Evolutionary conservation across 345 rosid species (phyloP).

Genomic region (Populus alba): DNA sequence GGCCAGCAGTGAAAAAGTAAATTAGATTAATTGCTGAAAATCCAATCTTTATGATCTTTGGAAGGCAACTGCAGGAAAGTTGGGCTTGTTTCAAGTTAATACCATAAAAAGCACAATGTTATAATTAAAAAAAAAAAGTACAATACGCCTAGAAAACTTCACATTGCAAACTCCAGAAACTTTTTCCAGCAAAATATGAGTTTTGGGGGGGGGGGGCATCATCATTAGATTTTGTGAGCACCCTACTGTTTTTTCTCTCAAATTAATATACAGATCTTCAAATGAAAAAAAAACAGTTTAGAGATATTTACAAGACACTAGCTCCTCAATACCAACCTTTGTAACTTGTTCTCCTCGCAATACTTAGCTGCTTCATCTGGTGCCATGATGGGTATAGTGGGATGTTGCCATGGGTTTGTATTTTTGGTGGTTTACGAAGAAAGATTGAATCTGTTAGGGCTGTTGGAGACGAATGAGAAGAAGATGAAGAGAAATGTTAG

Average conservation of each 20-base stretch:
- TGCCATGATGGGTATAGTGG: no score
- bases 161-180: no score
- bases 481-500: no score
- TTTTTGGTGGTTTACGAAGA: no score
- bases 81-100: neutral
- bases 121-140: neutral
- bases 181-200: no score
- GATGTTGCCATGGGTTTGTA: no score
- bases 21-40: slow-evolving; percentile 94
- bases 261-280: neutral
- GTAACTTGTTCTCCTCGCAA: slow-evolving; percentile 92
- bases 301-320: neutral
- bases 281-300: neutral
- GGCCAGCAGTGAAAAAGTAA: slow-evolving; percentile 96
- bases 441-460: no score
- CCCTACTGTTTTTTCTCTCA: neutral
- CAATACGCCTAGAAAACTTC: no score
- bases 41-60: slow-evolving; percentile 96
- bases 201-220: no score
- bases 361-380: slow-evolving; percentile 81
- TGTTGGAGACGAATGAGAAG: no score
- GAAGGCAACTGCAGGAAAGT: slow-evolving; percentile 66
- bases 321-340: slow-evolving; percentile 59
- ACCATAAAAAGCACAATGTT: neutral
- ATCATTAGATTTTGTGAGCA: no score